Evolutionary conservation across 202 grass and related monocot genomes (phyloP), one percentile per base, ranked within the genome.

Genomic region (Miscanthus sacchariflorus): DNA sequence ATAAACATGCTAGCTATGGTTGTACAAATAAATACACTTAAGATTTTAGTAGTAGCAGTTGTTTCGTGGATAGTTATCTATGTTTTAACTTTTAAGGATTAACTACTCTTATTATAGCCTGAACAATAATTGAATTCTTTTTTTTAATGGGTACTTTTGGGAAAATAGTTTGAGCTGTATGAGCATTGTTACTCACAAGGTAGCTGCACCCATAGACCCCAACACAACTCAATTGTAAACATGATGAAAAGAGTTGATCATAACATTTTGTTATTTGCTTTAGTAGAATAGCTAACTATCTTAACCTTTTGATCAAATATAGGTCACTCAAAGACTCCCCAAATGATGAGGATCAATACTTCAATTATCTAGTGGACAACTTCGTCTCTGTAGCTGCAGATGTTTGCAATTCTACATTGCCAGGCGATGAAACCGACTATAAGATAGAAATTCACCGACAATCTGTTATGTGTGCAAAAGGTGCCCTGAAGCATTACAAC

Each of bases 401-500:
- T 79, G 6, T 8, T 2, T 7, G 35, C 1, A 7, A 25, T 3
- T 79, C 9, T 79, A 7, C 21, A 65, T 65, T 18, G 8, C 3
- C 6, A 65, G 33, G 24, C 1, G 36, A 43, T 79, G 77, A 79
- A 17, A 44, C 43, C 5, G 58, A 79, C 8, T 71, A 5, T 2
- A 79, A 61, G 19, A 6, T 13, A 24, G 3, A 0, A 25, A 4
- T 1, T 74, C 5, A 43, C 2, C 19, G 12, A 13, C 12, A 43
- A 14, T 27, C 56, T 64, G 21, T 44, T 9, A 13, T 17, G 12
- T 79, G 25, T 79, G 58, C 77, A 18, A 21, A 65, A n/a, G 15
- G 12, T 44, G 77, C 77, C n/a, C 38, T 65, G 38, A 23, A 65
- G 21, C 36, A 65, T 79, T 65, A 79, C 12, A 65, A 64, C 36